Evolutionary conservation across 2,329 filamentous ascomycete genomes (phyloP).

Genomic region (Onygena corvina): DNA sequence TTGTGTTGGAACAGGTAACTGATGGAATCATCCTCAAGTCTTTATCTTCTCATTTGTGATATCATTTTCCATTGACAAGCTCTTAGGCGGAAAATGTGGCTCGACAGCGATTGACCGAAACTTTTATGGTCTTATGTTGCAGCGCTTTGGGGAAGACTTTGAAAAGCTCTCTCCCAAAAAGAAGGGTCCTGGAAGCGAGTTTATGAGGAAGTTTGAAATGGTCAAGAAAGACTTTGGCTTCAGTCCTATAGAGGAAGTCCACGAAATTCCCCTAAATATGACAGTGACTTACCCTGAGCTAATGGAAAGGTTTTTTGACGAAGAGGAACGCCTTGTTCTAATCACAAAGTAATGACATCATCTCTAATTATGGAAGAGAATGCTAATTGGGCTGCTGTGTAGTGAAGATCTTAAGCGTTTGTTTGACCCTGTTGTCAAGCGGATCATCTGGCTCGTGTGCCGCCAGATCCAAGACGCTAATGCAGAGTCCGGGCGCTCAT

Average conservation of each 20-base stretch:
- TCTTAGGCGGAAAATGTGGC: slow-evolving; percentile 25
- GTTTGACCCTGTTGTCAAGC: slow-evolving; percentile 13
- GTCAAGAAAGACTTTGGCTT: slow-evolving; percentile 23
- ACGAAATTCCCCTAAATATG: slow-evolving; percentile 18
- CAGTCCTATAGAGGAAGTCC: background rate
- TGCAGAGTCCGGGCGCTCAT: background rate
- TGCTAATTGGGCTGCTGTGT: slow-evolving; percentile 7
- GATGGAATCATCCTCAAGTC: background rate
- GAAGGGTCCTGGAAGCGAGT: slow-evolving; percentile 22
- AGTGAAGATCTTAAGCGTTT: background rate
- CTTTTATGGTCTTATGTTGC: slow-evolving; percentile 23
- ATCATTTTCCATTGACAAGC: background rate
- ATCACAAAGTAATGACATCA: slow-evolving; percentile 7
- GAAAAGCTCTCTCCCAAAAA: slow-evolving; percentile 17
- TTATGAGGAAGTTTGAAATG: slow-evolving; percentile 28
- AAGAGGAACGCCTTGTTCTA: slow-evolving; percentile 9
- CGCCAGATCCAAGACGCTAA: slow-evolving; percentile 11
- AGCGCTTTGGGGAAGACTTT: slow-evolving; percentile 23
- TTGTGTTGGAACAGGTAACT: slow-evolving; percentile 9
- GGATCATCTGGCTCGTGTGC: slow-evolving; percentile 9
- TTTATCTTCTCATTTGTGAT: background rate
- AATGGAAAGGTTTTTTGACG: slow-evolving; percentile 13
- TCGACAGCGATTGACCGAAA: slow-evolving; percentile 26
- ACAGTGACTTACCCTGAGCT: slow-evolving; percentile 1
- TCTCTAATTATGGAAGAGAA: background rate